Percentiles rank a stretch among this genome's conserved stretches.
phyloP scores from a whole-genome alignment of 73 alveolate species.

The Tetrahymena thermophila region DNA sequence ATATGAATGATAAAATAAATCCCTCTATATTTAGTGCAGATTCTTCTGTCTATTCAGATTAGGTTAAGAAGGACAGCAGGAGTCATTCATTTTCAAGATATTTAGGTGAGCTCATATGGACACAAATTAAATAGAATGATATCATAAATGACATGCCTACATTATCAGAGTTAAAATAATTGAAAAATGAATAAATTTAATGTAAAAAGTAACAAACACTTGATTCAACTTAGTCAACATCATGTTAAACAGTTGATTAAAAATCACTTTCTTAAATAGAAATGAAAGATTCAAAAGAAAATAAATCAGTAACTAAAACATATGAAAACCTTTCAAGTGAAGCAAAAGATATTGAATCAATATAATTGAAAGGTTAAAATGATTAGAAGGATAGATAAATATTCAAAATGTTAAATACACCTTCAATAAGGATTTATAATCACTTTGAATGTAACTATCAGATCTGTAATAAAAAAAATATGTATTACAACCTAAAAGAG shows the following conservation, averaged over 20 bases:
- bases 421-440: conserved; percentile 32
- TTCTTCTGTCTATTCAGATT: not conserved
- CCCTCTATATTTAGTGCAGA: not conserved
- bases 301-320: not conserved
- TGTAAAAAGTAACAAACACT: not conserved
- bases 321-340: no score
- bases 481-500: conserved; percentile 67
- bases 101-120: not conserved
- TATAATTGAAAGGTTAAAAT: no score
- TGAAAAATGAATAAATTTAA: not conserved
- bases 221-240: not conserved
- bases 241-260: not conserved
- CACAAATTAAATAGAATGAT: not conserved
- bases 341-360: not conserved
- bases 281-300: no score
- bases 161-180: not conserved
- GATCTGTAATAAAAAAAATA: conserved; percentile 67
- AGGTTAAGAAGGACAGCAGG: not conserved
- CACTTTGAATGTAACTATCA: conserved; percentile 68
- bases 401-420: not conserved
- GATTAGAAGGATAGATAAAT: not conserved
- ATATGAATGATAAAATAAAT: not conserved
- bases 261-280: not conserved
- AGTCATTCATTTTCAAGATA: not conserved
- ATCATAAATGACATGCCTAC: not conserved